Evolutionary conservation across 1,284 basidiomycete genomes (phyloP).

Genomic region (Cryptococcus wingfieldii): DNA sequence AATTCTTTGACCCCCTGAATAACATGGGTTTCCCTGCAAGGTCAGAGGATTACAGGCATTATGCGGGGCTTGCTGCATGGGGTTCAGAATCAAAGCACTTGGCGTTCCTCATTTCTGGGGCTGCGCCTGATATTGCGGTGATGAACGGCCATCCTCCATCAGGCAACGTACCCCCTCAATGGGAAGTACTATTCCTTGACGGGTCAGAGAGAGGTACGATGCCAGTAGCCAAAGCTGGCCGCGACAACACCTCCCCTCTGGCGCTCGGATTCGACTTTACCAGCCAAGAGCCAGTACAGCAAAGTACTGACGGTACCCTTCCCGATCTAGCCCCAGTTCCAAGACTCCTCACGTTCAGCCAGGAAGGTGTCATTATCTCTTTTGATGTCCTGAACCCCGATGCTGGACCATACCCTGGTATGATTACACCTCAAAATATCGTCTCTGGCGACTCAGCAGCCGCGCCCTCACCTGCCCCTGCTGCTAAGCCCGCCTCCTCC

Average conservation of each 20-base stretch:
- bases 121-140: conserved; percentile 48
- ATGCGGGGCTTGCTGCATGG: conserved; percentile 47
- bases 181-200: conserved; percentile 52
- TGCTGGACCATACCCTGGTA: conserved; percentile 47
- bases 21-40: conserved; percentile 45
- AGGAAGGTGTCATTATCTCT: conserved; percentile 52
- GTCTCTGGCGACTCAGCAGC: background rate
- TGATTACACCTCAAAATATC: conserved; percentile 33
- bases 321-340: conserved; percentile 51
- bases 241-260: conserved; percentile 51
- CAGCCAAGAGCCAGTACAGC: conserved; percentile 43
- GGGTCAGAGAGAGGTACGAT: conserved; percentile 53
- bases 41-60: conserved; percentile 40
- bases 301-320: conserved; percentile 48
- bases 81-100: conserved; percentile 40
- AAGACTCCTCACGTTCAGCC: conserved; percentile 51
- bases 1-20: conserved; percentile 48
- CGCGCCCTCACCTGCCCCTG: conserved; percentile 4
- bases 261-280: conserved; percentile 54
- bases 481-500: conserved; percentile 6
- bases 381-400: conserved; percentile 51
- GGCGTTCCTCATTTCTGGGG: conserved; percentile 51
- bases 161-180: conserved; percentile 33
- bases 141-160: conserved; percentile 30
- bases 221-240: conserved; percentile 46